Conservation (phyloP, 2,329 filamentous ascomycete genomes). For the Alternaria angustiovoidea region DNA sequence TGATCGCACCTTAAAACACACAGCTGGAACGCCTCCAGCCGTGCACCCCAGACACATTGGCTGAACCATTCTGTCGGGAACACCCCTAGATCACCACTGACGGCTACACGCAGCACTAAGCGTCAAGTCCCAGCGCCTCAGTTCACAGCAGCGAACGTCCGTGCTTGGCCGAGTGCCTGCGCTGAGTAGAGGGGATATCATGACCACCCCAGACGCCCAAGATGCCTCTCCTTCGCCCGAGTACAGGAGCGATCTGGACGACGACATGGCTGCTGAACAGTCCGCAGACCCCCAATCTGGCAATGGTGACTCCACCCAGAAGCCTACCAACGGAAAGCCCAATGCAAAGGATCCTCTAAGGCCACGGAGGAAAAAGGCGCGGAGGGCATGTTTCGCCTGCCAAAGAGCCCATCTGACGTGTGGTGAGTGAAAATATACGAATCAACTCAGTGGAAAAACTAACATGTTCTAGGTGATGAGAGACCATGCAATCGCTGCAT, state of each 20-base stretch:
- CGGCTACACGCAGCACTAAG: slow-evolving; percentile 51
- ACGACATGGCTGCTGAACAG: slow-evolving; percentile 57
- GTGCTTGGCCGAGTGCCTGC: slow-evolving; percentile 41
- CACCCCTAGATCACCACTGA: slow-evolving; percentile 46
- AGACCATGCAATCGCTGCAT: slow-evolving; percentile 93
- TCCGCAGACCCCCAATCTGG: slow-evolving; percentile 49
- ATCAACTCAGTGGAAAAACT: not conserved
- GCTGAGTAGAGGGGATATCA: slow-evolving; percentile 52
- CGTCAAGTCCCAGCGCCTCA: slow-evolving; percentile 49
- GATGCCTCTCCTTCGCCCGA: slow-evolving; percentile 59
- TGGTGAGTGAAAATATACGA: slow-evolving; percentile 71
- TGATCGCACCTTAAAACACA: slow-evolving; percentile 53
- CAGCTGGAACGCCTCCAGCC: slow-evolving; percentile 50
- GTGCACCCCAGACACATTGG: slow-evolving; percentile 47
- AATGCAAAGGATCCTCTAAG: slow-evolving; percentile 88
- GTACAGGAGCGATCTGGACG: slow-evolving; percentile 52
- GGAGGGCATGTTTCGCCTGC: slow-evolving; percentile 94
- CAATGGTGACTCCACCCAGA: slow-evolving; percentile 45
- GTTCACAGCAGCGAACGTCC: slow-evolving; percentile 42
- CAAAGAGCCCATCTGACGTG: slow-evolving; percentile 97
- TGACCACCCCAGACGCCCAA: slow-evolving; percentile 58
- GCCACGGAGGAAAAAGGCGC: slow-evolving; percentile 92
- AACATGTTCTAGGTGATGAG: slow-evolving; percentile 76
- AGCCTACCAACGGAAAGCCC: slow-evolving; percentile 44
- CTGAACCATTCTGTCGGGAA: slow-evolving; percentile 46